Percentiles rank a stretch among this genome's conserved stretches.
Conservation (phyloP, 176 grass and related monocot genomes). For the Eragrostis nindensis region DNA sequence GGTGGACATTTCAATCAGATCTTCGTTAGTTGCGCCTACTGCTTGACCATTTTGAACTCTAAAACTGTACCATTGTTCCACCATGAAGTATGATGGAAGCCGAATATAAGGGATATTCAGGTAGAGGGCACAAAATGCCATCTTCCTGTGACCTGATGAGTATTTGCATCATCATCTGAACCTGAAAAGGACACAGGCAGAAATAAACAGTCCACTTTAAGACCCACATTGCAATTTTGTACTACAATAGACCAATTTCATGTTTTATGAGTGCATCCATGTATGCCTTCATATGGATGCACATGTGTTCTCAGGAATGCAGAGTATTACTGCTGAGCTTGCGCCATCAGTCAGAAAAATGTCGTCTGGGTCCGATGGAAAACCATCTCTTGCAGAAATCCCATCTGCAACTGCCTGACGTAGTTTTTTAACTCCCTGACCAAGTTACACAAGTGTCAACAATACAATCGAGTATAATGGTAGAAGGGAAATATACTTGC, state of each 20-base stretch:
- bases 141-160: constrained; percentile 75
- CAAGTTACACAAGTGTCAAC: neutral
- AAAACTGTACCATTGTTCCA: constrained; percentile 63
- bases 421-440: constrained; percentile 59
- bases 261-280: neutral
- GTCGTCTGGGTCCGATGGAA: constrained; percentile 53
- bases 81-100: constrained; percentile 76
- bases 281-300: neutral
- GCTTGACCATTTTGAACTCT: neutral
- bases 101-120: constrained; percentile 80
- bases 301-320: neutral
- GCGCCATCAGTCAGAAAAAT: constrained; percentile 84
- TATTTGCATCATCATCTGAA: constrained; percentile 75
- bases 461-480: neutral
- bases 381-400: constrained; percentile 70
- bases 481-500: neutral
- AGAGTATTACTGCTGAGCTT: constrained; percentile 58
- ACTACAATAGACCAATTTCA: neutral
- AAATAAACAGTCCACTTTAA: neutral
- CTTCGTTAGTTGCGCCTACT: too few relatives aligned
- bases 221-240: neutral
- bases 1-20: too few relatives aligned
- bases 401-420: constrained; percentile 66
- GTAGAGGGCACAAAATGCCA: constrained; percentile 73
- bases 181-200: constrained; percentile 27